Evolutionary conservation across 257 asterid genomes (phyloP).

Genomic region (Handroanthus guayacan): DNA sequence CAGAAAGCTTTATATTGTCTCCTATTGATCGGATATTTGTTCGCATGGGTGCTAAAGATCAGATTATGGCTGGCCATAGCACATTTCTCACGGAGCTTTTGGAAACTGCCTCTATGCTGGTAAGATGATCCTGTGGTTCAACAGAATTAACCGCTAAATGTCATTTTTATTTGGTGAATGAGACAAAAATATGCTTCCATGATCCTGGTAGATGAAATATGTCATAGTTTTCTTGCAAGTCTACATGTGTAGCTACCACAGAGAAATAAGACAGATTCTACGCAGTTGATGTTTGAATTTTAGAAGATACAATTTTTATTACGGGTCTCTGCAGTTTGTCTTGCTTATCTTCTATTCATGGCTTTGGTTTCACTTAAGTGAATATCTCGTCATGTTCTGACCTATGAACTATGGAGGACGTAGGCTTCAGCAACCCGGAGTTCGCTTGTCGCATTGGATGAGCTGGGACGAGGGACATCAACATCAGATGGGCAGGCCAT

Average conservation of each 20-base stretch:
- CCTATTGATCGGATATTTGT: slow-evolving; percentile 90
- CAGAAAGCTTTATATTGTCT: slow-evolving; percentile 73
- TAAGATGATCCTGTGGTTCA: slow-evolving; percentile 41
- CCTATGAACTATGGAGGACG: slow-evolving; percentile 37
- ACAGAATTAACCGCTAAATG: not conserved
- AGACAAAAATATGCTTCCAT: not conserved
- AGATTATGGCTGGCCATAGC: slow-evolving; percentile 95
- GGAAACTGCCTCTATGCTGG: slow-evolving; percentile 99
- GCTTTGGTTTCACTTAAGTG: not conserved
- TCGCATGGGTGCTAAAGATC: slow-evolving; percentile 99
- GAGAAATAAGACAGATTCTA: not conserved
- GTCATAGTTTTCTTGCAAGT: not conserved
- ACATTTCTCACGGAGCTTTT: slow-evolving; percentile 92
- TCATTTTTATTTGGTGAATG: slow-evolving; percentile 12
- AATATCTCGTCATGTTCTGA: slow-evolving; percentile 28
- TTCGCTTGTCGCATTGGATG: slow-evolving; percentile 95
- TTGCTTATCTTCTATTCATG: not conserved
- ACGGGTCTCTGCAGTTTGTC: not conserved
- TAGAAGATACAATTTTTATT: slow-evolving; percentile 18
- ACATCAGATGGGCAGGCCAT: slow-evolving; percentile 99
- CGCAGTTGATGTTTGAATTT: slow-evolving; percentile 32
- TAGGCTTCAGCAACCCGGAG: slow-evolving; percentile 80
- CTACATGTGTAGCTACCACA: not conserved
- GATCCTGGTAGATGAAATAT: not conserved
- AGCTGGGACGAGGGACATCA: slow-evolving; percentile 97